These are phyloP conservation scores for Angomonas desouzai DNA, from an alignment of 208 protist species.

Conservation along the genomic window DNA sequence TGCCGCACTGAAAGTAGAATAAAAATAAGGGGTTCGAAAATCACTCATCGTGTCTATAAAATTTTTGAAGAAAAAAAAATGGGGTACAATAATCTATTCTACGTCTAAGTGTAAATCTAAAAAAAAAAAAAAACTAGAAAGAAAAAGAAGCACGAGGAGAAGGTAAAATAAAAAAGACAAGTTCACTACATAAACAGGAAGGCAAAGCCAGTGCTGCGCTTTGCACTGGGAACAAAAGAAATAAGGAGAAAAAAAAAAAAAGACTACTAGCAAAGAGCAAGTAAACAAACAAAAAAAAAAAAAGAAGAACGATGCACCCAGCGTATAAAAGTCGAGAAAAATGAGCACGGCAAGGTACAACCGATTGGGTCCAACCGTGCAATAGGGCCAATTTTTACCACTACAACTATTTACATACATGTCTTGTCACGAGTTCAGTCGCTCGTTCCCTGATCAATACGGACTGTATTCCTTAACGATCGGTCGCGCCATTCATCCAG, in stretches of 20 bases:
- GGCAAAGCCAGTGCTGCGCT: no score
- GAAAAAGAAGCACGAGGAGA: background rate
- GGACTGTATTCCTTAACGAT: background rate
- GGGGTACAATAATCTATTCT: background rate
- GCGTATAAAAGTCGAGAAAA: no score
- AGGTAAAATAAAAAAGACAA: no score
- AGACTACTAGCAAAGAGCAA: background rate
- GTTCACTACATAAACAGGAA: no score
- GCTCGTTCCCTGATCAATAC: background rate
- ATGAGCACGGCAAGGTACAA: background rate
- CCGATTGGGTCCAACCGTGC: background rate
- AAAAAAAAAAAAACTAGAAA: conserved; percentile 29
- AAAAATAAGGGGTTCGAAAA: background rate
- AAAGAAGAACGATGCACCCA: no score
- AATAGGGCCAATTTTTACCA: background rate
- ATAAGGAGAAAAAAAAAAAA: conserved; percentile 5
- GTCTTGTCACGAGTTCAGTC: background rate
- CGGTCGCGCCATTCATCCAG: conserved; percentile 21
- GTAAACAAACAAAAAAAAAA: no score
- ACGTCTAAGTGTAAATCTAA: background rate
- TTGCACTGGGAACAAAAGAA: no score
- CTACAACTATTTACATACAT: background rate
- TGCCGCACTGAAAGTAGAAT: conserved; percentile 33
- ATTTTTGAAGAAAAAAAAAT: conserved; percentile 16
- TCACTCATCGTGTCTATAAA: background rate